A percentile compares a stretch with the other conserved stretches of the same genome.
These are phyloP conservation scores for Diutina scorzettiae DNA, from an alignment of 1,139 yeast species.

Conservation along the genomic window DNA sequence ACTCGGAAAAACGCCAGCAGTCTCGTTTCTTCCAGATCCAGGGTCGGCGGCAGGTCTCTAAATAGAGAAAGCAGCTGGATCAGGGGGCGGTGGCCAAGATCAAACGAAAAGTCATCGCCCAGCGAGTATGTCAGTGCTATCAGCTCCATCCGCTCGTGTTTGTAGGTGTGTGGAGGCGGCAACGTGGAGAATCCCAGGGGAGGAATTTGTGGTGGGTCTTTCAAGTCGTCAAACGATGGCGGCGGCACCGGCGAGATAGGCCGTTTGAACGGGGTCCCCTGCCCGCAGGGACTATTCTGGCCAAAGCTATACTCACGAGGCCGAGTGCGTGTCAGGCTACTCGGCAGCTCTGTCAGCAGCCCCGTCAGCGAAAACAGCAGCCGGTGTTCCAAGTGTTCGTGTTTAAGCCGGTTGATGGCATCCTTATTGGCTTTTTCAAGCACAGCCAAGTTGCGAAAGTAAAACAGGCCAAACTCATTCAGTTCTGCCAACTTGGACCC, in stretches of 20 bases:
- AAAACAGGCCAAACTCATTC: constrained; percentile 85
- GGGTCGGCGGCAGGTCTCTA: constrained; percentile 1
- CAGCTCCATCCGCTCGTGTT: constrained; percentile 5
- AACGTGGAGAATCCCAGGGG: not conserved
- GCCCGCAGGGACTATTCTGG: constrained; percentile 10
- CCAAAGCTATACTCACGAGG: constrained; percentile 6
- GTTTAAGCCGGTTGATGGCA: constrained; percentile 74
- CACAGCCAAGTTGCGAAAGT: constrained; percentile 79
- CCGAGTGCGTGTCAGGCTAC: not conserved
- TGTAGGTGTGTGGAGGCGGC: not conserved
- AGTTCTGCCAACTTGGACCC: constrained; percentile 60
- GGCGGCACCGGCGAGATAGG: constrained; percentile 20
- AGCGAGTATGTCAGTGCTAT: not conserved
- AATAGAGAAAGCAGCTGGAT: not conserved
- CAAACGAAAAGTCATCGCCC: constrained; percentile 3
- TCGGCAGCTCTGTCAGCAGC: constrained; percentile 6
- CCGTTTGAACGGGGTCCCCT: constrained; percentile 21
- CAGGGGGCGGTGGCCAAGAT: constrained; percentile 2
- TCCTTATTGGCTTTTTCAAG: constrained; percentile 91
- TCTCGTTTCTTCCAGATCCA: constrained; percentile 5
- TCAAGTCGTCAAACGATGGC: not conserved
- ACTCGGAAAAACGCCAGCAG: constrained; percentile 29
- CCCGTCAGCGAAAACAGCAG: constrained; percentile 22
- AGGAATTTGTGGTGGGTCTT: constrained; percentile 1
- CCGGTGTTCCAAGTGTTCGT: constrained; percentile 59